Conservation (phyloP, 345 rosid species). For the Anastatica hierochuntica region DNA sequence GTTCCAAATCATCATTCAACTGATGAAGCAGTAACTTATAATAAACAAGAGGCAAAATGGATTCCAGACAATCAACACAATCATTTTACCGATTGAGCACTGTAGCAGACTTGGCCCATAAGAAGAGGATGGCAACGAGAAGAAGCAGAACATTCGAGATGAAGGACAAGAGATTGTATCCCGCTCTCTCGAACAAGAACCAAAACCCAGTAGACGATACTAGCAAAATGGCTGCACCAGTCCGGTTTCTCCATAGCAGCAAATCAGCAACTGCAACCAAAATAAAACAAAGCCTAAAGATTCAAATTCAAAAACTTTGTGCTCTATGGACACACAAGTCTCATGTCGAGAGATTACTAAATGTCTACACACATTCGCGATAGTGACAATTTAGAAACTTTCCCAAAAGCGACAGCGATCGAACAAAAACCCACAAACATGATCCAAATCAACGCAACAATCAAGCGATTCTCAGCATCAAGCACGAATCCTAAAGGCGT, state of each 20-base stretch:
- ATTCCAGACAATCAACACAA: background rate
- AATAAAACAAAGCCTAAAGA: background rate
- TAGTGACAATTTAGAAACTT: no score
- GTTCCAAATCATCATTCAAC: no score
- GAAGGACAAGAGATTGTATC: slow-evolving; percentile 66
- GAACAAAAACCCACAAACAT: background rate
- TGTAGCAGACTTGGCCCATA: slow-evolving; percentile 96
- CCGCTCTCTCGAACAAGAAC: slow-evolving; percentile 69
- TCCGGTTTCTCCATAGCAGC: slow-evolving; percentile 67
- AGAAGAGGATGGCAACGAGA: slow-evolving; percentile 66
- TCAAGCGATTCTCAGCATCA: background rate
- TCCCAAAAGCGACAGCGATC: no score
- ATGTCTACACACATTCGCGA: no score
- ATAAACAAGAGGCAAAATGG: slow-evolving; percentile 4
- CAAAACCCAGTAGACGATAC: slow-evolving; percentile 49
- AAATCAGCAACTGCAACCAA: slow-evolving; percentile 76
- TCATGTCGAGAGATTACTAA: no score
- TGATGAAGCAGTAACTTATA: no score
- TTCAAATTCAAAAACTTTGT: background rate
- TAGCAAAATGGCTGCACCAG: slow-evolving; percentile 39
- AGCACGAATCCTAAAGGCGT: background rate
- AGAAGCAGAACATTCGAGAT: slow-evolving; percentile 66
- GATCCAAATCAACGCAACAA: background rate
- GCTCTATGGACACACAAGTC: background rate
- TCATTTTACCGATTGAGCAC: slow-evolving; percentile 82